Percentiles rank a stretch among this genome's conserved stretches.
Conservation (phyloP, 73 alveolate genomes). For the Breviolum minutum region DNA sequence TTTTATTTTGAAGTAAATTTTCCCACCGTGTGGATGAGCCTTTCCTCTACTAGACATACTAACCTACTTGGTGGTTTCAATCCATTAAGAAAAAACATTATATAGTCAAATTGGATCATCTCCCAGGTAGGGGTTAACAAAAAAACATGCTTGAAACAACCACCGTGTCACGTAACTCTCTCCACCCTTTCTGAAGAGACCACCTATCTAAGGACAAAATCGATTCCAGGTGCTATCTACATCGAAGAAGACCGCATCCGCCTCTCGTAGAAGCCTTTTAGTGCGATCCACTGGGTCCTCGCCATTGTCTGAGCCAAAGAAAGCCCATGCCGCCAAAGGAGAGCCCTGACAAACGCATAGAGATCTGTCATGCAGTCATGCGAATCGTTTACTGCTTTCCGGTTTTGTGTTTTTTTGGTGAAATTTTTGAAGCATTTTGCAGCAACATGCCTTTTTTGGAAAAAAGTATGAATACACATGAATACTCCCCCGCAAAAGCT, state of each 20-base stretch:
- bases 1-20: too few relatives aligned
- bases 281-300: conserved; percentile 91
- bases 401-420: not conserved
- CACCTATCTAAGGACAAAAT: too few relatives aligned
- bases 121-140: too few relatives aligned
- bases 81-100: too few relatives aligned
- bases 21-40: too few relatives aligned
- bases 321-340: conserved; percentile 28
- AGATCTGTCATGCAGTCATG: not conserved
- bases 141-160: too few relatives aligned
- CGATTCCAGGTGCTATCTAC: conserved; percentile 38
- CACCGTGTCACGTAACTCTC: too few relatives aligned
- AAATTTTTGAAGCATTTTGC: not conserved
- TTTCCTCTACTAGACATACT: too few relatives aligned
- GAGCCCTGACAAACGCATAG: conserved; percentile 33
- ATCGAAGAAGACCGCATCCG: conserved; percentile 89
- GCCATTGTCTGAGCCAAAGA: not conserved
- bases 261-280: conserved; percentile 56
- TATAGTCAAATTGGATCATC: too few relatives aligned
- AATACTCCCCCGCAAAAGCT: not conserved
- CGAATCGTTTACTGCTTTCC: not conserved
- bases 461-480: not conserved
- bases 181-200: too few relatives aligned
- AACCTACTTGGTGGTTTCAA: too few relatives aligned
- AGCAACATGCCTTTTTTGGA: not conserved